Conservation (phyloP, 768 basidiomycete genomes). For the Suillus tomentosus region DNA sequence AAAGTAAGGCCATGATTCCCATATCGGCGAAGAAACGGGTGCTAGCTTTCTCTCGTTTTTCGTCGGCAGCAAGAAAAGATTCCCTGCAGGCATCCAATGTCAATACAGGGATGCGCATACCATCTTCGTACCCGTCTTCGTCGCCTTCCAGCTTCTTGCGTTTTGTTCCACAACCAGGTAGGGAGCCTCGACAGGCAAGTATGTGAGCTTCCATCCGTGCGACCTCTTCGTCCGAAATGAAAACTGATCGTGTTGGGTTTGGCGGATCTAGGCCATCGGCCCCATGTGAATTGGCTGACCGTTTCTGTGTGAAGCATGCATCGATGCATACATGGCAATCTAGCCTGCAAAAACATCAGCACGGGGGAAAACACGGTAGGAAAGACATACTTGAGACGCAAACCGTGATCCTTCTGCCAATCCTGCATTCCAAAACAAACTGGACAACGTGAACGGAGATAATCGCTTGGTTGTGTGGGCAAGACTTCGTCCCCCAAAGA, state of each 20-base stretch:
- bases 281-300: too few species aligned
- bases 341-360: not conserved
- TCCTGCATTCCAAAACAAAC: not conserved
- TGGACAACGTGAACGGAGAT: not conserved
- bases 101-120: constrained; percentile 27
- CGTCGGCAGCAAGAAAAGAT: constrained; percentile 25
- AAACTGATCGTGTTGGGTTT: too few species aligned
- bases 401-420: not conserved
- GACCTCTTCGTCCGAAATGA: not conserved
- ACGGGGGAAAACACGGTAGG: not conserved
- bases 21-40: not conserved
- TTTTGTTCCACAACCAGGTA: not conserved
- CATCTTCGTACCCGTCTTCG: constrained; percentile 17
- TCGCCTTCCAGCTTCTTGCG: not conserved
- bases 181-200: not conserved
- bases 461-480: not conserved
- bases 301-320: not conserved
- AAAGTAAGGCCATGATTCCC: constrained; percentile 13
- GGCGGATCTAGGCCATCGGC: too few species aligned
- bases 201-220: not conserved
- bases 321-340: not conserved
- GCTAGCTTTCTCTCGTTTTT: constrained; percentile 19
- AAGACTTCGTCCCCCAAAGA: too few species aligned
- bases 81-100: constrained; percentile 34
- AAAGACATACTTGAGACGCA: not conserved